These are phyloP conservation scores for Ormosia emarginata DNA, from an alignment of 306 rosid genomes.

Conservation along the genomic window DNA sequence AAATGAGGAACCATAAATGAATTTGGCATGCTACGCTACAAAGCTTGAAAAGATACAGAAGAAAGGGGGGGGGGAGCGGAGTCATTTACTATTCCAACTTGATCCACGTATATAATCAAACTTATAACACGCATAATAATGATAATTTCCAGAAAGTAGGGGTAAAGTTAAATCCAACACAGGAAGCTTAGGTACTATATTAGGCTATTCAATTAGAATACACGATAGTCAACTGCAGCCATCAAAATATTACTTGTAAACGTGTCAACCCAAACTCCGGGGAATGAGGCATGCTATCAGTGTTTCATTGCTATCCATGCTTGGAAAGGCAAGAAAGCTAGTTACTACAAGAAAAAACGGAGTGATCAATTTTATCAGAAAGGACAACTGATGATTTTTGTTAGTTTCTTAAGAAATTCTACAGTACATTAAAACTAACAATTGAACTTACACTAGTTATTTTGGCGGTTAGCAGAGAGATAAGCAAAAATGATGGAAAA, in stretches of 20 bases:
- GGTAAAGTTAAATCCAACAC: conserved; percentile 1
- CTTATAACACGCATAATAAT: neutral
- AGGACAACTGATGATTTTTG: neutral
- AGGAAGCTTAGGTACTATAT: conserved; percentile 1
- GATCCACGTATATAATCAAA: neutral
- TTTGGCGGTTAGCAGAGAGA: conserved; percentile 45
- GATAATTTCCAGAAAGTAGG: neutral
- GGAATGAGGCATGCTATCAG: neutral
- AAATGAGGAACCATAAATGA: neutral
- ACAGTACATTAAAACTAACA: neutral
- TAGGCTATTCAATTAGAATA: neutral
- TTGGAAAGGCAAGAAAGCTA: neutral
- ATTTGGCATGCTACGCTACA: neutral
- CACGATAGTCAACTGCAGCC: conserved; percentile 6
- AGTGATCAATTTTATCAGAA: neutral
- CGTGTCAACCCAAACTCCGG: neutral
- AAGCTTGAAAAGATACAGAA: neutral
- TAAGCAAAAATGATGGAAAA: conserved; percentile 58
- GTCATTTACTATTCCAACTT: neutral
- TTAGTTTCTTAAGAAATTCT: neutral
- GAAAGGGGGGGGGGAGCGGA: neutral
- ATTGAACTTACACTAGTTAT: conserved; percentile 46
- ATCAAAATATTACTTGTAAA: neutral
- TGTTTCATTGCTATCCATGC: neutral
- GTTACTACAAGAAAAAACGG: neutral